Evolutionary conservation across 140 eudicot species (phyloP), one percentile per base, ranked within the genome.

Genomic region (Senecio squalidus): DNA sequence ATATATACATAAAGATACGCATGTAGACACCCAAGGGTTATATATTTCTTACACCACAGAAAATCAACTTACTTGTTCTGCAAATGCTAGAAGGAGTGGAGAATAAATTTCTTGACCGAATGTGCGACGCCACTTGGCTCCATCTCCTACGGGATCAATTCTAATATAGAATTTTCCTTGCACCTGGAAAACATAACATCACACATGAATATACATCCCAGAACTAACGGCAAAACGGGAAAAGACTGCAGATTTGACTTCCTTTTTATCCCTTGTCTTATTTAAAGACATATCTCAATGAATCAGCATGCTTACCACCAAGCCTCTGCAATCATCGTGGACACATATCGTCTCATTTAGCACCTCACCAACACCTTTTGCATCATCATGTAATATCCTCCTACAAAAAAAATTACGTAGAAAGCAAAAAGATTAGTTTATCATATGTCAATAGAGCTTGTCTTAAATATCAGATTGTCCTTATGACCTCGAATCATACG

Each of bases 121-220:
- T 58, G 86, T 78, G 71, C 98, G 94, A 47, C 98, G 94, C 98
- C 98, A 91, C 80, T 76, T 91, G 53, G 98, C 94, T 29, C 96
- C 98, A 36, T 79, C 79, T 63, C 98, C 98, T 0, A 51, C 62
- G 16, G 88, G 98, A 72, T 91, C 98, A 15, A 91, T 81, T 77
- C 96, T 86, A 47, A 81, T 16, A 62, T 76, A 91, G 31, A 61
- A 91, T 60, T 81, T 91, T 33, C 98, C 98, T 71, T 68, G 79
- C 61, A 86, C 72, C 98, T 91, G 80, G 38, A 83, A 51, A 45
- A 64, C 22, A n/a, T n/a, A n/a, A n/a, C n/a, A 55, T 25, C 45
- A 41, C 11, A 58, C 8, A 18, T 46, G 48, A 27, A 66, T 45
- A 30, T 17, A 53, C 40, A 68, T 43, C 23, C 26, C 64, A 60